Evolutionary conservation across 495 filamentous ascomycete species (phyloP), one percentile per base, ranked within the genome.

Genomic region (Trichoderma erinaceum): DNA sequence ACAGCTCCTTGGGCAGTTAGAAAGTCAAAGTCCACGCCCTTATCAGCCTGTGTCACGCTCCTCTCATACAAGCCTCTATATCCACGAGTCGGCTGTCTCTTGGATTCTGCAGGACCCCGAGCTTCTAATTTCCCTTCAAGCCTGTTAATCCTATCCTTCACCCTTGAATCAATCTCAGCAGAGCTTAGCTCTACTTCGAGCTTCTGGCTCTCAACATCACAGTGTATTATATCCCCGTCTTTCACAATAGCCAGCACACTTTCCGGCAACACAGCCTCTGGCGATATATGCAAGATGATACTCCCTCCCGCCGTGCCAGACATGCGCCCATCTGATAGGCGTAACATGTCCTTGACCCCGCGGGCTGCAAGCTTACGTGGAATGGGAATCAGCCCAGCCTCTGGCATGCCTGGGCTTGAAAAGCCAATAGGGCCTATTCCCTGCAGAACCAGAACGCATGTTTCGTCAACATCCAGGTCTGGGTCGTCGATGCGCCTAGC

Each of bases 221-320:
- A 84, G 8, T 73, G 74, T 29, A 90, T 81, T 56, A 84, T 44
- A 70, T 89, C 87, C 5, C 87, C 86, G 41, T 86, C 83, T 69
- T 80, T 70, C 44, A 90, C 79, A n/a, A 87, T 74, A 0, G 87
- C 88, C 61, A 89, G 78, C 38, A 83, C 83, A n/a, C 79, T 84
- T 41, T 71, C 78, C 11, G 85, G 82, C 43, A 86, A 72, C 5
- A 80, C 86, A 43, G 84, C 82, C 73, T 90, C 88, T 0, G 88
- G 88, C 21, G 83, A 84, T 3, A 90, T 80, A 73, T 90, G 88
- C 48, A 90, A 75, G 0, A 88, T 78, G n/a, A 90, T 87, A 0
- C 86, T 90, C 1, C 88, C 88, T 0, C 86, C 87, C 0, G 88
- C 88, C 0, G 88, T 90, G 0, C 88, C 88, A 44, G 84, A 87